Conservation (phyloP, 2,329 filamentous ascomycete genomes). For the Colletotrichum sidae region DNA sequence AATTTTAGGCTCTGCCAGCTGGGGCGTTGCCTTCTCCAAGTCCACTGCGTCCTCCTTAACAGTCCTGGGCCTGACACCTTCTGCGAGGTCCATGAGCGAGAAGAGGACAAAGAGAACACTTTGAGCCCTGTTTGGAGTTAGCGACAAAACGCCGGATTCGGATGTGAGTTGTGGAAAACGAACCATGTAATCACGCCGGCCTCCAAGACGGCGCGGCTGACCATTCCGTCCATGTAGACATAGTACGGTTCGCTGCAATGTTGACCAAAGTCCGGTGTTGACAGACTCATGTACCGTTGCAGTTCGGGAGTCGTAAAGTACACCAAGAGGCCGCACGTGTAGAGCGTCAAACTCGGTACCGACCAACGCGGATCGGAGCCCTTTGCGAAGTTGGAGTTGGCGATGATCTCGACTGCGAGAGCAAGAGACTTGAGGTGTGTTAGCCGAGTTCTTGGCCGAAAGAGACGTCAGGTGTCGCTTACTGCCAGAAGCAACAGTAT, state of each 20-base stretch:
- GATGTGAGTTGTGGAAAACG: not conserved
- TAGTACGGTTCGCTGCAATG: not conserved
- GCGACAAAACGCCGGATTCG: not conserved
- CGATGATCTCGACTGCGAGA: not conserved
- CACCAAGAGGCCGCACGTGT: not conserved
- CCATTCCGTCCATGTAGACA: not conserved
- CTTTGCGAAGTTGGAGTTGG: not conserved
- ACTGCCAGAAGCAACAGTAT: not conserved
- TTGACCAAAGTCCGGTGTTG: not conserved
- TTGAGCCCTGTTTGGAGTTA: not conserved
- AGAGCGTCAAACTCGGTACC: constrained; percentile 1
- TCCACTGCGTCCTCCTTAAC: not conserved
- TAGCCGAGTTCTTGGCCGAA: not conserved
- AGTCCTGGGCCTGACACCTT: not conserved
- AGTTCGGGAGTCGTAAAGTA: not conserved
- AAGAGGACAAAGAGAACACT: constrained; percentile 7
- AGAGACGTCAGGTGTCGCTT: not conserved
- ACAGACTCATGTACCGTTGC: not conserved
- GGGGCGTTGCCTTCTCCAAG: not conserved
- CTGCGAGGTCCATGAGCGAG: not conserved
- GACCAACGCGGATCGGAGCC: constrained; percentile 8
- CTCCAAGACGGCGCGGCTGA: not conserved
- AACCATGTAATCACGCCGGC: constrained; percentile 6
- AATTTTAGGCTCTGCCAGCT: not conserved
- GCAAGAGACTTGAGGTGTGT: not conserved